Conservation (phyloP, 2,329 filamentous ascomycete genomes). For the Apiospora hydei region DNA sequence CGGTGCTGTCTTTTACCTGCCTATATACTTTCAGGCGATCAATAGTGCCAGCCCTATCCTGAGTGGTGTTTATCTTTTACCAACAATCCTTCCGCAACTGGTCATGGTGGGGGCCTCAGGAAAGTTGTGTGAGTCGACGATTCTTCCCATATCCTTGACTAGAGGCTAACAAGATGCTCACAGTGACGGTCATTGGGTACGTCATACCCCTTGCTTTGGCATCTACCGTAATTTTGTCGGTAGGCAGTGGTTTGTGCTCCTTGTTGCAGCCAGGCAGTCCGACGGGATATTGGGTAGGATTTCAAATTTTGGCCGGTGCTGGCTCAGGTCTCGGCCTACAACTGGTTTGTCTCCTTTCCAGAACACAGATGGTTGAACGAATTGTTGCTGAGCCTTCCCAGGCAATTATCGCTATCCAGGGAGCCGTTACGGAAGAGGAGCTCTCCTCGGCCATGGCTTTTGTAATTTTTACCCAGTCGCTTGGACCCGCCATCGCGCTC, state of each 20-base stretch:
- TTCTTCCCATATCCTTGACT: too few species aligned
- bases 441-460: constrained; percentile 37
- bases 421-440: constrained; percentile 41
- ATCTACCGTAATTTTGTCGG: constrained; percentile 39
- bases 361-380: too few species aligned
- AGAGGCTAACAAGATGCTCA: neutral
- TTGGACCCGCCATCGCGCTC: constrained; percentile 57
- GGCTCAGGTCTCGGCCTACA: constrained; percentile 51
- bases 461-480: constrained; percentile 51
- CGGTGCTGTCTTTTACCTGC: constrained; percentile 44
- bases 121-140: constrained; percentile 28
- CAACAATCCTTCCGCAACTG: constrained; percentile 41
- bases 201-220: constrained; percentile 49
- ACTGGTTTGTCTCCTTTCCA: constrained; percentile 26
- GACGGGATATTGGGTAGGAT: constrained; percentile 49
- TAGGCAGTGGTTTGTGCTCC: constrained; percentile 48
- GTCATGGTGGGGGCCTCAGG: constrained; percentile 38
- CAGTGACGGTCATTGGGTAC: constrained; percentile 44
- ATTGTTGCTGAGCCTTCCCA: too few species aligned
- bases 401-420: constrained; percentile 50
- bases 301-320: constrained; percentile 49
- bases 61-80: constrained; percentile 42
- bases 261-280: constrained; percentile 33
- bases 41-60: constrained; percentile 44
- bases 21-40: constrained; percentile 41